phyloP scores from a whole-genome alignment of 306 rosid genomes.

The Gleditsia sinensis region DNA sequence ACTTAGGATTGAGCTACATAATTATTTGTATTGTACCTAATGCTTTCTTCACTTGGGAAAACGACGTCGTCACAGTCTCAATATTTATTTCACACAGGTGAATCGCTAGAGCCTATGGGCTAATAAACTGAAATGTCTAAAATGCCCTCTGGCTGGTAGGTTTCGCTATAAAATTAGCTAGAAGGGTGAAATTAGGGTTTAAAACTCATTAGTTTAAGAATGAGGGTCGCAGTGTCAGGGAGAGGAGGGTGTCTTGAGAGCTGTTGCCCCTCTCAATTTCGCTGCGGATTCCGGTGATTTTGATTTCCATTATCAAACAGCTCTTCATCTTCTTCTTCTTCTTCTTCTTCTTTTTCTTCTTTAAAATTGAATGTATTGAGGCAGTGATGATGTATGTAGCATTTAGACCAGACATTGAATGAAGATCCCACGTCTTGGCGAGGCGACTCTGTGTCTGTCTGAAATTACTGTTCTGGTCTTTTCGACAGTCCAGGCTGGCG shows the following conservation, averaged over 20 bases:
- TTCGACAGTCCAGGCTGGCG: not conserved
- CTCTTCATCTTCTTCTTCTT: not conserved
- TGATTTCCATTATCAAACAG: not conserved
- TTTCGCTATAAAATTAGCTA: not conserved
- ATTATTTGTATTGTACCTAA: too few species aligned
- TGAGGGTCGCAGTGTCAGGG: not conserved
- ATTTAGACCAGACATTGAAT: not conserved
- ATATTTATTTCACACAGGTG: too few species aligned
- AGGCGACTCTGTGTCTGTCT: not conserved
- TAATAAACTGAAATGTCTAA: too few species aligned
- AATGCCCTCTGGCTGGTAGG: too few species aligned
- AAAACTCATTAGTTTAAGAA: not conserved
- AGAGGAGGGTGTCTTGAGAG: not conserved
- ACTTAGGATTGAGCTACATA: too few species aligned
- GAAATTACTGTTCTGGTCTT: conserved; percentile 2
- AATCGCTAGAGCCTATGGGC: too few species aligned
- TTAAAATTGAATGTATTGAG: not conserved
- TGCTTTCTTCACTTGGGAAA: too few species aligned
- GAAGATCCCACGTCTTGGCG: not conserved
- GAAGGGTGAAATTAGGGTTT: not conserved
- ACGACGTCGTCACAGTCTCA: too few species aligned
- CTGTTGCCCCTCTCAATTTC: not conserved
- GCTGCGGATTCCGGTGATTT: not conserved
- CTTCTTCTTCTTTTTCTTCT: not conserved
- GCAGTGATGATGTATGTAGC: conserved; percentile 1